Evolutionary conservation across 352 stramenopile species (phyloP).

Genomic region (Phytophthora sp.): DNA sequence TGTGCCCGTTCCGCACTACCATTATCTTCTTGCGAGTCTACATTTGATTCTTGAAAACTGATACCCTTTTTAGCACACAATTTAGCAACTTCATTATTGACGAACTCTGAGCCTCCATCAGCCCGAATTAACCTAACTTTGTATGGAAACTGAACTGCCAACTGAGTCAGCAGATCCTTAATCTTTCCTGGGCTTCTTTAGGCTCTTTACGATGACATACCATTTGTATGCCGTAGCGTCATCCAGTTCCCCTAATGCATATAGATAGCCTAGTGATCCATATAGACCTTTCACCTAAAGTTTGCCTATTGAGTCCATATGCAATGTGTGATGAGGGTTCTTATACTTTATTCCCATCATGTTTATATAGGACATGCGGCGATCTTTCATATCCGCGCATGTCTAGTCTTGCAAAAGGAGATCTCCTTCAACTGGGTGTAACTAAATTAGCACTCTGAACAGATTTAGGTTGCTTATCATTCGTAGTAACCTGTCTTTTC

Average conservation of each 20-base stretch:
- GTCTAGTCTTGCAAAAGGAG: too few species aligned
- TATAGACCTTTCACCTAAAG: too few species aligned
- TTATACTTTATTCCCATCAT: too few species aligned
- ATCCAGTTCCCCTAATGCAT: not conserved
- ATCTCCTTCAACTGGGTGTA: too few species aligned
- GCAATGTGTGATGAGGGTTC: too few species aligned
- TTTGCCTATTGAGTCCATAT: too few species aligned
- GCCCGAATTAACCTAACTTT: constrained; percentile 7
- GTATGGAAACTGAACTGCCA: constrained; percentile 14
- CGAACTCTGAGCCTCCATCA: constrained; percentile 4
- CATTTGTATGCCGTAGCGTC: constrained; percentile 16
- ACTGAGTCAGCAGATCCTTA: constrained; percentile 2
- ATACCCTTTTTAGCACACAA: not conserved
- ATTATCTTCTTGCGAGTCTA: constrained; percentile 14
- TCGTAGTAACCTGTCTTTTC: not conserved
- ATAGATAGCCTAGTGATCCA: not conserved
- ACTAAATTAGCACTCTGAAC: too few species aligned
- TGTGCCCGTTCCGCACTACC: not conserved
- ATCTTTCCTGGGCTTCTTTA: constrained; percentile 3
- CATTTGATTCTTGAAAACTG: constrained; percentile 2
- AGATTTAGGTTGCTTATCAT: too few species aligned
- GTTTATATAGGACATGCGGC: too few species aligned
- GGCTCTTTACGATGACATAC: not conserved
- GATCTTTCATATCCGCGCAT: too few species aligned
- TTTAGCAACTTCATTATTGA: not conserved